Conservation (phyloP, 169 alveolate genomes). For the Cryptosporidium sp. region DNA sequence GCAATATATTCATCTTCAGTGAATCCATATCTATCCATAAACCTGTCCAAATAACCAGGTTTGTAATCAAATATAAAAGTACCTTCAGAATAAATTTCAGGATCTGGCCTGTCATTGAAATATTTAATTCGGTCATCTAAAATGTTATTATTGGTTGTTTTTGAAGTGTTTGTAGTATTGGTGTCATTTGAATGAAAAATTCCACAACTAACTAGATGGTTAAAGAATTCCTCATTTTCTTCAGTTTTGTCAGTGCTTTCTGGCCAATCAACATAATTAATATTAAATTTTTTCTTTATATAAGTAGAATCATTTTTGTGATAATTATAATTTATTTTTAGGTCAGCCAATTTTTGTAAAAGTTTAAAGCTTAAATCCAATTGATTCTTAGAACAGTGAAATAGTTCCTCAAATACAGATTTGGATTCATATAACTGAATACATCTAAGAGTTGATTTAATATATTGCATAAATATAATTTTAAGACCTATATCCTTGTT, state of each 20-base stretch:
- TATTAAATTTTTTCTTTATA: background rate
- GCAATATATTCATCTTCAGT: conserved; percentile 11
- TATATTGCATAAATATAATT: background rate
- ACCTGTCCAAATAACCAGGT: background rate
- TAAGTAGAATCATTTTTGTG: background rate
- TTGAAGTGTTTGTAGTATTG: background rate
- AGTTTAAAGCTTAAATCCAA: background rate
- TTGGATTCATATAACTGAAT: conserved; percentile 6
- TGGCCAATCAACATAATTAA: background rate
- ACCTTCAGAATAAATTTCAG: background rate
- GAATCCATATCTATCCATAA: conserved; percentile 25
- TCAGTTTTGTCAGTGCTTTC: background rate
- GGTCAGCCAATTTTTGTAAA: background rate
- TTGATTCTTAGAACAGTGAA: conserved; percentile 31
- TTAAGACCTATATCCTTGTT: background rate
- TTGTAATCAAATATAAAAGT: no score
- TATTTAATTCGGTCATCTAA: background rate
- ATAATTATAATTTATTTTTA: conserved; percentile 2
- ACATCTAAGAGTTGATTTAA: conserved; percentile 5
- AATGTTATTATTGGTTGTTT: background rate
- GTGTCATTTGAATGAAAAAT: background rate
- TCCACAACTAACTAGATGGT: background rate
- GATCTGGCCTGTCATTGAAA: background rate
- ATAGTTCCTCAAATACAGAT: conserved; percentile 12
- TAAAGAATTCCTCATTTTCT: conserved; percentile 4